A percentile compares a stretch with the other conserved stretches of the same genome.
phyloP scores from a whole-genome alignment of 2,329 filamentous ascomycete species.

The Monosporascus sp. region DNA sequence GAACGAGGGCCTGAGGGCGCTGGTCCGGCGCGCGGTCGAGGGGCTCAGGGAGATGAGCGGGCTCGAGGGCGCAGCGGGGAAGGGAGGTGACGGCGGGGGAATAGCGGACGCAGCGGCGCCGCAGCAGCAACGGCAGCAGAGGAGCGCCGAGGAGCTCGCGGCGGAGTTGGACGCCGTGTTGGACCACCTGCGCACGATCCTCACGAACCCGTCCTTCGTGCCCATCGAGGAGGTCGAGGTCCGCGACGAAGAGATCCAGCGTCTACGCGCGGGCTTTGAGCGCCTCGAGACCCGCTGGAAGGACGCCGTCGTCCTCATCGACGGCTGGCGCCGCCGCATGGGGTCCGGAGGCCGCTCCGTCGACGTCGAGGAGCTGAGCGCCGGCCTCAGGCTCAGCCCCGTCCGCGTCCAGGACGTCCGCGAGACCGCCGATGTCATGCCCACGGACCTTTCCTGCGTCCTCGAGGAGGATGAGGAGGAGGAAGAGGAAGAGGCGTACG shows the following conservation, averaged over 20 bases:
- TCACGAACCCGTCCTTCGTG: slow-evolving; percentile 95
- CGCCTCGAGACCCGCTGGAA: slow-evolving; percentile 90
- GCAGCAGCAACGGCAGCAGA: slow-evolving; percentile 21
- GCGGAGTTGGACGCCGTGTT: slow-evolving; percentile 71
- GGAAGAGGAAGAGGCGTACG: slow-evolving; percentile 28
- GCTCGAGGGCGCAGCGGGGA: slow-evolving; percentile 34
- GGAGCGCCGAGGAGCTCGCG: slow-evolving; percentile 60
- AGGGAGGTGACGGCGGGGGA: slow-evolving; percentile 12
- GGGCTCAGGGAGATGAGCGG: slow-evolving; percentile 67
- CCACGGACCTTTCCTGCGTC: slow-evolving; percentile 32
- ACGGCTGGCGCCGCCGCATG: slow-evolving; percentile 85
- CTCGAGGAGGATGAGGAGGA: slow-evolving; percentile 43
- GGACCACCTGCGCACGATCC: slow-evolving; percentile 71
- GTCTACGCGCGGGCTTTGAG: slow-evolving; percentile 80
- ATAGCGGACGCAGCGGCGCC: slow-evolving; percentile 1
- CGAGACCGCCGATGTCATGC: slow-evolving; percentile 34
- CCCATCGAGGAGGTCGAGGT: slow-evolving; percentile 89
- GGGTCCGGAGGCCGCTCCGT: slow-evolving; percentile 63
- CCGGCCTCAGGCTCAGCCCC: slow-evolving; percentile 60
- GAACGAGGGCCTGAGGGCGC: slow-evolving; percentile 72
- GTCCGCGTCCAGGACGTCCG: slow-evolving; percentile 49
- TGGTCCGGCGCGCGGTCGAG: slow-evolving; percentile 66
- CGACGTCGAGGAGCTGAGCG: slow-evolving; percentile 61
- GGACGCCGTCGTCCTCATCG: slow-evolving; percentile 85
- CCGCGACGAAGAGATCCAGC: slow-evolving; percentile 85